Base-by-base conservation (phyloP, 176 grass and related monocot species). In the Dendrocalamus sinicus region DNA sequence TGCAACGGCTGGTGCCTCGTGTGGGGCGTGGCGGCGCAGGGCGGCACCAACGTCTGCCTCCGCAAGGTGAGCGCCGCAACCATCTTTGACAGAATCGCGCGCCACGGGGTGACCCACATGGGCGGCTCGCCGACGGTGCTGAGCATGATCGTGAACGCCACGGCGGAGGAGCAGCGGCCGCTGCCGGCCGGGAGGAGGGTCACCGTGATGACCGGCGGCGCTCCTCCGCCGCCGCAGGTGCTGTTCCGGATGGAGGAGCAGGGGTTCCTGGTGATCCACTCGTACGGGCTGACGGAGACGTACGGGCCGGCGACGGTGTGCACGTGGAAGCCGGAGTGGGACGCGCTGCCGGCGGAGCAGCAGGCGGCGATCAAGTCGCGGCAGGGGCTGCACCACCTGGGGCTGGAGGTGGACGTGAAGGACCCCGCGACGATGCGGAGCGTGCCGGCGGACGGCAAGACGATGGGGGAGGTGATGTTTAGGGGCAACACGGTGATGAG, bases 381-480 rank as follows among this genome's bases (percentile, higher is more conserved):
- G 22, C 95, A 98, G 72, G 95, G 95, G 17, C 61, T 98, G 6
- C 85, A 98, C 32, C 91, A 93, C 77, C 66, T 93, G 4, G 95
- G 89, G 1, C 71, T 98, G 7, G 91, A 95, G 83, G 83, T 90
- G 16, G 95, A 98, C 78, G 80, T 98, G 1, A 98, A 98, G 72
- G 93, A 98, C 81, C 93, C 93, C 0, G 45, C 63, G 2, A 93
- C 95, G 12, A 92, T 98, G 93, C 60, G 28, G 16, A 92, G 80
- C 54, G 86, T 93, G 2, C 95, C 95, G 2, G 78, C 84, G 2
- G 95, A 98, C 77, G 93, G 88, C 15, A 22, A 67, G 8, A 89
- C 95, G 19, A 90, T 95, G 47, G 96, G 96, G 13, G 93, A 98
- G 75, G 96, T 98, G 3, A 98, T 98, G 96, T 85, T 95, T 72